Evolutionary conservation across 75 land plant genomes (phyloP).

Genomic region (Pinus tabuliformis): DNA sequence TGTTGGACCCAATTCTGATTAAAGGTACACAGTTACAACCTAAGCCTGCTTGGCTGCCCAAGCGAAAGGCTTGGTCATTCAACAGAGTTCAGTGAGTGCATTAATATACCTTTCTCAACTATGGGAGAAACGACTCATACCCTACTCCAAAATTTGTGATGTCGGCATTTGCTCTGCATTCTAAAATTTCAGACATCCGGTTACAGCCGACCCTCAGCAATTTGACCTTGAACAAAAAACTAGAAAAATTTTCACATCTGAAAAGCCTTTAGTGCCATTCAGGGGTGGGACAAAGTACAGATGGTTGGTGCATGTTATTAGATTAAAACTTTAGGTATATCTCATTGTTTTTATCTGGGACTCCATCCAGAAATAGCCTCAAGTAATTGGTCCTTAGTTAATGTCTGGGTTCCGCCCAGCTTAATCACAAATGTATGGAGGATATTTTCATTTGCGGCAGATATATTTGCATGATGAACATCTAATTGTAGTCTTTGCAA

Average conservation of each 20-base stretch:
- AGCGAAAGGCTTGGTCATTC: not conserved
- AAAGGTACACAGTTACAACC: constrained; percentile 5
- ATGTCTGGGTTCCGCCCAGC: constrained; percentile 1
- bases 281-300: not conserved
- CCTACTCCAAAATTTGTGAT: not conserved
- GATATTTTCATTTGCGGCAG: constrained; percentile 20
- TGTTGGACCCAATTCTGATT: not conserved
- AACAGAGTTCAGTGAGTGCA: not conserved
- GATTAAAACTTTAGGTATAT: not conserved
- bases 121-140: not conserved
- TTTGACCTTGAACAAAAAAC: not conserved
- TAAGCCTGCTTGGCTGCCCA: not conserved
- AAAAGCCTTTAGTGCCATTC: constrained; percentile 5
- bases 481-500: constrained; percentile 32
- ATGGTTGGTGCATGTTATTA: not conserved
- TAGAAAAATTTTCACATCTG: not conserved
- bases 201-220: not conserved
- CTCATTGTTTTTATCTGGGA: constrained; percentile 6
- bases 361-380: constrained; percentile 14
- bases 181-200: not conserved
- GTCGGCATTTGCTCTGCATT: constrained; percentile 8
- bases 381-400: constrained; percentile 12
- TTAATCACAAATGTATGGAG: constrained; percentile 22
- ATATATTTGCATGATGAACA: constrained; percentile 29
- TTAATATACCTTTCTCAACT: constrained; percentile 5